Conservation (phyloP, 1,284 basidiomycete genomes). For the Ceratobasidium sp. region DNA sequence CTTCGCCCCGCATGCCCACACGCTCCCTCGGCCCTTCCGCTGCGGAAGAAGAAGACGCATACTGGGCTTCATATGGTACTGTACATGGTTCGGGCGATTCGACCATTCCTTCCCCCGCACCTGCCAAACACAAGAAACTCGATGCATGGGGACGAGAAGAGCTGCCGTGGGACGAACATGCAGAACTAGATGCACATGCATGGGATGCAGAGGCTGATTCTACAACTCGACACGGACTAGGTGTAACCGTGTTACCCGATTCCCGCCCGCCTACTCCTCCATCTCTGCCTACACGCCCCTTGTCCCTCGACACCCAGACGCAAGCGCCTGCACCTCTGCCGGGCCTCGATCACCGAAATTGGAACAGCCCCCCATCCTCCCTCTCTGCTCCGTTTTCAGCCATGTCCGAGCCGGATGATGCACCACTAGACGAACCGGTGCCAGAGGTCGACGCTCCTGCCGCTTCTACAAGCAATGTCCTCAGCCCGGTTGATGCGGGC, state of each 20-base stretch:
- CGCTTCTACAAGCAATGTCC: constrained; percentile 9
- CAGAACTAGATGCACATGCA: constrained; percentile 10
- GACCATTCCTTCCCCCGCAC: constrained; percentile 49
- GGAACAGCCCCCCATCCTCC: constrained; percentile 43
- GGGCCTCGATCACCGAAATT: constrained; percentile 35
- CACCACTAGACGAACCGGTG: constrained; percentile 26
- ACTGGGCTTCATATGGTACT: constrained; percentile 49
- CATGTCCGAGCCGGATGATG: constrained; percentile 40
- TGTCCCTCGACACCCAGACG: constrained; percentile 18
- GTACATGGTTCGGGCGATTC: constrained; percentile 50
- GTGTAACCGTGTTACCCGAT: constrained; percentile 28
- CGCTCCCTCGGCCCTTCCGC: constrained; percentile 17
- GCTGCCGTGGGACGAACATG: constrained; percentile 26
- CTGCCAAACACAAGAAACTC: constrained; percentile 25
- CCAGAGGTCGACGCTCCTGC: background rate
- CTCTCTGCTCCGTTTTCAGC: constrained; percentile 41
- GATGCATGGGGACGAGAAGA: constrained; percentile 43
- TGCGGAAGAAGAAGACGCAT: constrained; percentile 47
- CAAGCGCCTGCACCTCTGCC: constrained; percentile 28
- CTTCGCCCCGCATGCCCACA: constrained; percentile 21
- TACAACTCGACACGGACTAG: constrained; percentile 23
- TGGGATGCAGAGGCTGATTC: constrained; percentile 19
- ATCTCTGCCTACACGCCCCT: background rate
- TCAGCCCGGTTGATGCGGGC: constrained; percentile 12
- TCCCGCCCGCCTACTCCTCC: constrained; percentile 38